phyloP scores from a whole-genome alignment of 768 basidiomycete species.

The Boletus rex-veris region DNA sequence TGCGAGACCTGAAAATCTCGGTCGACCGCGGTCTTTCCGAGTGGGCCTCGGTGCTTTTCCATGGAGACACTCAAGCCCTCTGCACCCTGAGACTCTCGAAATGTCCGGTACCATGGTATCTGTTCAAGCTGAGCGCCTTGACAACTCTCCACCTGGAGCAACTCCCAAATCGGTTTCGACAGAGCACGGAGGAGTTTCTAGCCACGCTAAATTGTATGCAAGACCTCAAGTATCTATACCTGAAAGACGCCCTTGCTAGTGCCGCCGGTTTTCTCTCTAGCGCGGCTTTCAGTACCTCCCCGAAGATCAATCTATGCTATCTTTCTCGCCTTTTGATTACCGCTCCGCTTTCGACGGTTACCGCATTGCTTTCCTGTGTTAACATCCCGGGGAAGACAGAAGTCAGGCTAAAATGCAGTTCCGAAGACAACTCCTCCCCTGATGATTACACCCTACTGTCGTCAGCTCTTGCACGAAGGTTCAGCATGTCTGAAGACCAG shows the following conservation, averaged over 20 bases:
- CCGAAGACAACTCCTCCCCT: neutral
- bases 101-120: neutral
- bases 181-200: slow-evolving; percentile 30
- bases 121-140: slow-evolving; percentile 19
- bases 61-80: neutral
- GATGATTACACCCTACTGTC: neutral
- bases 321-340: slow-evolving; percentile 2
- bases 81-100: neutral
- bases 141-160: slow-evolving; percentile 33
- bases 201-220: slow-evolving; percentile 34
- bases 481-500: neutral
- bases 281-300: neutral
- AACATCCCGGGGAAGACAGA: neutral
- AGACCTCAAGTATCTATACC: slow-evolving; percentile 29
- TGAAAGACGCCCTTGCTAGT: slow-evolving; percentile 30
- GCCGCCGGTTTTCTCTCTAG: neutral
- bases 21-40: no score
- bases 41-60: neutral
- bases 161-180: slow-evolving; percentile 19
- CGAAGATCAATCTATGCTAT: neutral
- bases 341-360: slow-evolving; percentile 5
- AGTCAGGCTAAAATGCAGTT: neutral
- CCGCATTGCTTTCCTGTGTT: neutral
- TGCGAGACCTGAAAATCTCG: neutral
- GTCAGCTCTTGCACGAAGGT: neutral